Evolutionary conservation across 108 stramenopile genomes (phyloP).

Genomic region (Poteriospumella lacustris): DNA sequence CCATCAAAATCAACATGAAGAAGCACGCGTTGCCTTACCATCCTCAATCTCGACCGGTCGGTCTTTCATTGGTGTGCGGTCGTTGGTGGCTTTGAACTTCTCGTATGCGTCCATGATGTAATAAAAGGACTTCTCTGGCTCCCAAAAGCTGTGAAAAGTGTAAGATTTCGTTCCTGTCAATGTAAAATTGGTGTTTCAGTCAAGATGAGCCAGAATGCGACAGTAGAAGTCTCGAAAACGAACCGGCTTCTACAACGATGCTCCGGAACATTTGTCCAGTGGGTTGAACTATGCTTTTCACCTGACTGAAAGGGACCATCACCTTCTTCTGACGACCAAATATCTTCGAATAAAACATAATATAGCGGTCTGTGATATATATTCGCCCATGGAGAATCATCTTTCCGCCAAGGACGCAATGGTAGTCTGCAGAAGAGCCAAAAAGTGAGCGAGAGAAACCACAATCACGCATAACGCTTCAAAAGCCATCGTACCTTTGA

Average conservation of each 20-base stretch:
- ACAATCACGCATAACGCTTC: neutral
- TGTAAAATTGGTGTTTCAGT: neutral
- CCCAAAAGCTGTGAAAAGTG: neutral
- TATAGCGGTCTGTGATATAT: neutral
- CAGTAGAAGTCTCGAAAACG: neutral
- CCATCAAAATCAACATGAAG: neutral
- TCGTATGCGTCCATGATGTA: neutral
- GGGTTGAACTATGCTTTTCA: neutral
- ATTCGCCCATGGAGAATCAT: neutral
- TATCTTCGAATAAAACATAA: neutral
- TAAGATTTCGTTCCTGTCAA: neutral
- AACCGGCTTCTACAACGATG: neutral
- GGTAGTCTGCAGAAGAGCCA: neutral
- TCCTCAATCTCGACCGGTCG: neutral
- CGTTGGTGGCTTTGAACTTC: neutral
- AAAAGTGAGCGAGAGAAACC: neutral
- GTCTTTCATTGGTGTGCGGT: neutral
- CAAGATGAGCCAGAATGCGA: neutral
- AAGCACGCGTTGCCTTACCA: neutral
- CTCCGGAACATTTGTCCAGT: neutral
- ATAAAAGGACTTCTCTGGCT: neutral
- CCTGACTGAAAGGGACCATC: neutral
- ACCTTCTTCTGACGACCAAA: neutral
- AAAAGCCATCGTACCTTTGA: neutral
- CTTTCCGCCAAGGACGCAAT: neutral